Evolutionary conservation across 1,284 basidiomycete species (phyloP), one percentile per base, ranked within the genome.

Genomic region (Malassezia nana): DNA sequence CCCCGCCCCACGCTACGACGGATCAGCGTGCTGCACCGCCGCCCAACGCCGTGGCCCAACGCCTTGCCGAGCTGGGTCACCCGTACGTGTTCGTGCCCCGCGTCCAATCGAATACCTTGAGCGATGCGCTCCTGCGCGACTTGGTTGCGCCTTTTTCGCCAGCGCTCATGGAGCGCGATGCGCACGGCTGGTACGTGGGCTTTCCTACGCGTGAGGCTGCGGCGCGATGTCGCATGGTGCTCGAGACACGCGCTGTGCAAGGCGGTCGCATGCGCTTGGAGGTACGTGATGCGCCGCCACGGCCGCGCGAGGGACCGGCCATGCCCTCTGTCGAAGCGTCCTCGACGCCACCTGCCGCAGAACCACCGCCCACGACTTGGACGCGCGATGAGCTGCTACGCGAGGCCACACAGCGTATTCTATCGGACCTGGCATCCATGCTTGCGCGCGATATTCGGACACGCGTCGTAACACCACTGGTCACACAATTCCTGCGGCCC

Each of bases 381-480:
- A 79, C 77, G 9, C 79, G 81, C 4, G 75, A 76, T 3, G 84
- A 85, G 65, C 75, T 86, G 29, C 74, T 84, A 13, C 79, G 79
- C 7, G 78, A 79, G 33, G 85, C 85, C 3, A 78, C 80, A 60
- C 77, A 79, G 57, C 75, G 82, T 44, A 81, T 89, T 45, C 58
- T 83, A 41, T 77, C 76, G 32, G 86, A 89, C 66, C 76, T 90
- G 39, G 76, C 76, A 55, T 75, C 67, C 3, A 63, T 81, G 46
- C 77, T 89, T 47, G 78, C 82, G 72, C 83, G 81, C 72, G 87
- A 89, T 63, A 77, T 89, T 28, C 78, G 79, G 64, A 82, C 83
- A 38, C 79, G 82, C 7, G 72, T 87, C 4, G 80, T 87, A 10
- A 79, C 77, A 5, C 74, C 77, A 6, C 81, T 82, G 33, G 64